Conservation (phyloP, 768 basidiomycete species). For the Mycena maculata region DNA sequence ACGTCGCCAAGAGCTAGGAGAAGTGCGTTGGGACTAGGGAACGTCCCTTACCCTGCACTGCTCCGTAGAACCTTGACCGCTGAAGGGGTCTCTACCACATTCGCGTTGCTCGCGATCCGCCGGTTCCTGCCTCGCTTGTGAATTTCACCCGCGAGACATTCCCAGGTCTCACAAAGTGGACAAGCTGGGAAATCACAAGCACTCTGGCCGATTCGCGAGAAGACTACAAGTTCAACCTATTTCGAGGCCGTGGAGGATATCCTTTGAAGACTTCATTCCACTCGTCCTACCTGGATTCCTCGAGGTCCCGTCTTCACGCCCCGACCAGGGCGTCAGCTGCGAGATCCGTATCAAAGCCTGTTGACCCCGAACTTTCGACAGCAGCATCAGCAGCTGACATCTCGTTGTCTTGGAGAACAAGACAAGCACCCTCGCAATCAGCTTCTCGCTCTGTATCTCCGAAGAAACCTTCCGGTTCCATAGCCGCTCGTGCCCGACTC, state of each 20-base stretch:
- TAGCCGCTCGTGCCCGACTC: neutral
- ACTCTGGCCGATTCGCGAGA: neutral
- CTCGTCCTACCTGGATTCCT: neutral
- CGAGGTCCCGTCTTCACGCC: neutral
- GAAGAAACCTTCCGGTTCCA: neutral
- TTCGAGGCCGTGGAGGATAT: neutral
- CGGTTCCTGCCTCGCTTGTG: no score
- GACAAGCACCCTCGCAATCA: neutral
- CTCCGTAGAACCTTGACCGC: no score
- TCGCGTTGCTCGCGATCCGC: no score
- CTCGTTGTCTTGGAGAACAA: neutral
- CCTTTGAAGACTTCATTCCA: neutral
- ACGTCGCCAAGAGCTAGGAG: no score
- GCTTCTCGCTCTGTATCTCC: neutral
- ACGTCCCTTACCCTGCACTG: no score
- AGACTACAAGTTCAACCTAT: neutral
- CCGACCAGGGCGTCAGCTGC: neutral
- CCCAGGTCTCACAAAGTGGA: conserved; percentile 14
- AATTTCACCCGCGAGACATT: no score
- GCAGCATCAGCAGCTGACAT: neutral
- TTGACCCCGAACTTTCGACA: neutral
- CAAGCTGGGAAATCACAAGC: neutral
- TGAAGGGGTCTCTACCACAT: no score
- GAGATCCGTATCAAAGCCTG: neutral
- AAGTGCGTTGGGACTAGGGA: no score